These are phyloP conservation scores for Ceraceosorus guamensis DNA, from an alignment of 1,284 basidiomycete species.

Conservation along the genomic window DNA sequence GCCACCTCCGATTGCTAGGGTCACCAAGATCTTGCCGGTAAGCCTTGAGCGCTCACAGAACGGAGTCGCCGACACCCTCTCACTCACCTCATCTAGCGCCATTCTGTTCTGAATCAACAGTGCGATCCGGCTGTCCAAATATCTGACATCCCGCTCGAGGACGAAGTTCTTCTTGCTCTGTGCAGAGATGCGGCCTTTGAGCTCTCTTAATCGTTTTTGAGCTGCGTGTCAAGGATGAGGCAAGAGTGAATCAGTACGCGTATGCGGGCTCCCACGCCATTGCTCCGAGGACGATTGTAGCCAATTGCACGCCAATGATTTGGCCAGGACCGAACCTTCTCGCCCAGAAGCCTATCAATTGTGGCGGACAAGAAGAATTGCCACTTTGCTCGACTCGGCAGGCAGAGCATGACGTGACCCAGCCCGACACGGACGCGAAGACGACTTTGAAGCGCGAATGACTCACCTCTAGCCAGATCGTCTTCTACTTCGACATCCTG, in stretches of 20 bases:
- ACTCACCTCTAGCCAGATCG: conserved; percentile 82
- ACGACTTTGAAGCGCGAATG: neutral
- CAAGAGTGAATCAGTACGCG: neutral
- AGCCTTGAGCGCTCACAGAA: neutral
- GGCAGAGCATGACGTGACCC: too few species aligned
- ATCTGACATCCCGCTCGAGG: conserved; percentile 92
- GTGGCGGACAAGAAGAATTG: too few species aligned
- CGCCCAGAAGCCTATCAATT: too few species aligned
- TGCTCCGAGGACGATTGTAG: too few species aligned
- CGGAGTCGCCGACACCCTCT: neutral
- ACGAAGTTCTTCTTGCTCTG: conserved; percentile 99
- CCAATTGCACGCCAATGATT: neutral
- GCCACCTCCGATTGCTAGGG: conserved; percentile 30
- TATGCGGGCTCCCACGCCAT: too few species aligned
- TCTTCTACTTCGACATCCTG: conserved; percentile 98
- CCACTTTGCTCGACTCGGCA: too few species aligned
- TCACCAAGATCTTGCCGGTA: neutral
- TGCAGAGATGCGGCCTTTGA: conserved; percentile 93
- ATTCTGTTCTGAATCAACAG: conserved; percentile 96
- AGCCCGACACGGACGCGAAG: too few species aligned
- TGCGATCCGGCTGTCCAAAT: conserved; percentile 94
- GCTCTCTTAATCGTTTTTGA: conserved; percentile 86
- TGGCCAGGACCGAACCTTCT: too few species aligned
- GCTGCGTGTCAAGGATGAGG: conserved; percentile 54
- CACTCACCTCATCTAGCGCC: conserved; percentile 81